Evolutionary conservation across 2,329 filamentous ascomycete species (phyloP), one percentile per base, ranked within the genome.

Genomic region (Tolypocladium pustulatum): DNA sequence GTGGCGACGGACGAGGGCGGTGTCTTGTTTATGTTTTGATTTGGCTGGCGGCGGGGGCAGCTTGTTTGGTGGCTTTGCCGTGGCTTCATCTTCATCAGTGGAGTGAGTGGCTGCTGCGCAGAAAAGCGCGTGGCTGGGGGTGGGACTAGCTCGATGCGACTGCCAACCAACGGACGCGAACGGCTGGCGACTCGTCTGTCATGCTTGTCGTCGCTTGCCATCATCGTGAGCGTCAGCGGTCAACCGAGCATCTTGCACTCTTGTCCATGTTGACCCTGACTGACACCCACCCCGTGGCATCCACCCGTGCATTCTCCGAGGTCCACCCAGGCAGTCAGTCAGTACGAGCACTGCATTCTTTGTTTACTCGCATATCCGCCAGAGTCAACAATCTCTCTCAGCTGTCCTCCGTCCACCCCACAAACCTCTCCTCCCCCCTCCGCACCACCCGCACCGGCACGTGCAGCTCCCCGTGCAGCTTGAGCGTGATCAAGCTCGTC

Each of bases 401-500:
- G n/a, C n/a, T n/a, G n/a, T 49, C 58, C 5, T 57, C 58, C 56
- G 73, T 61, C 66, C 74, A 73, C 49, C 71, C 67, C 41, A 82
- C 73, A 72, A 92, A 91, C 66, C 81, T 80, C 77, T 92, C 90
- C 62, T 81, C 73, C 0, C 89, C 89, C 64, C 86, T 83, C 73
- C 75, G 83, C 12, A 90, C 86, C 63, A 93, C 72, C 62, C 88
- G 75, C 46, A 93, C 74, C 0, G 87, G 86, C 38, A 93, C 83
- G 58, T 80, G 75, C 7, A 75, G 75, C 27, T 72, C 75, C n/a
- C 75, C 78, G 36, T 84, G 78, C 71, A 93, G 76, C 73, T 90
- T 89, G 64, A 93, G 75, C 60, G 89, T 91, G 61, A 93, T 78
- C 59, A 89, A 72, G n/a, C 81, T 81, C 34, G 74, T 78, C 64